phyloP scores from a whole-genome alignment of 139 green algal species.

The Volvox reticuliferus region DNA sequence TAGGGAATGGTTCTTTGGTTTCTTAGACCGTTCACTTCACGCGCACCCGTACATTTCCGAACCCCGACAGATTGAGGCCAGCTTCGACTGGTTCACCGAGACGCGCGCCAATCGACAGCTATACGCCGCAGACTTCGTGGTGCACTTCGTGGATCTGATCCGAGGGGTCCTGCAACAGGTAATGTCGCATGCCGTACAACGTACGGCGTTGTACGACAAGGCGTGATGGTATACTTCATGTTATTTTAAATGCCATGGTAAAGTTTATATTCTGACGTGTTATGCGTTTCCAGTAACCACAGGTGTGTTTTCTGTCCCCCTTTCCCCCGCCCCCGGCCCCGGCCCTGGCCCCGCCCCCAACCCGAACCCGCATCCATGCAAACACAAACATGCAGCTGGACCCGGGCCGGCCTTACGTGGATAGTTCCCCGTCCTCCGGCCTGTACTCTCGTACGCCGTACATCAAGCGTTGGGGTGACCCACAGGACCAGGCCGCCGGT shows the following conservation, averaged over 20 bases:
- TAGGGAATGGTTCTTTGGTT: too few relatives aligned
- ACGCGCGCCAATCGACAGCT: slow-evolving; percentile 58
- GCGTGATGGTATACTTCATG: too few relatives aligned
- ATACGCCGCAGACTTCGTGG: slow-evolving; percentile 72
- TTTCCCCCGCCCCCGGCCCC: neutral
- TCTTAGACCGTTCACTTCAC: too few relatives aligned
- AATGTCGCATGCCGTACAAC: neutral
- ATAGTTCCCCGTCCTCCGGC: slow-evolving; percentile 77
- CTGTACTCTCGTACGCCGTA: slow-evolving; percentile 39
- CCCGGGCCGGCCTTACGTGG: slow-evolving; percentile 71
- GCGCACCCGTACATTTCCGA: neutral
- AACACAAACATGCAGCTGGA: slow-evolving; percentile 50
- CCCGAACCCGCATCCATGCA: too few relatives aligned
- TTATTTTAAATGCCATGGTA: too few relatives aligned
- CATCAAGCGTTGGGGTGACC: slow-evolving; percentile 62
- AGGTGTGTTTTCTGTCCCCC: neutral
- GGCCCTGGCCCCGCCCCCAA: too few relatives aligned
- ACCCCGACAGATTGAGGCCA: slow-evolving; percentile 54
- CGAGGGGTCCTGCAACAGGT: neutral
- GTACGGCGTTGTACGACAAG: neutral
- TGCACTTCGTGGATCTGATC: slow-evolving; percentile 73
- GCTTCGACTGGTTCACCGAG: slow-evolving; percentile 66
- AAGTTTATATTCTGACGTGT: too few relatives aligned
- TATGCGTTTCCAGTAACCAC: too few relatives aligned
- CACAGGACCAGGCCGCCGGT: slow-evolving; percentile 54